Conservation (phyloP, 257 asterid genomes). For the Echites panduratus region DNA sequence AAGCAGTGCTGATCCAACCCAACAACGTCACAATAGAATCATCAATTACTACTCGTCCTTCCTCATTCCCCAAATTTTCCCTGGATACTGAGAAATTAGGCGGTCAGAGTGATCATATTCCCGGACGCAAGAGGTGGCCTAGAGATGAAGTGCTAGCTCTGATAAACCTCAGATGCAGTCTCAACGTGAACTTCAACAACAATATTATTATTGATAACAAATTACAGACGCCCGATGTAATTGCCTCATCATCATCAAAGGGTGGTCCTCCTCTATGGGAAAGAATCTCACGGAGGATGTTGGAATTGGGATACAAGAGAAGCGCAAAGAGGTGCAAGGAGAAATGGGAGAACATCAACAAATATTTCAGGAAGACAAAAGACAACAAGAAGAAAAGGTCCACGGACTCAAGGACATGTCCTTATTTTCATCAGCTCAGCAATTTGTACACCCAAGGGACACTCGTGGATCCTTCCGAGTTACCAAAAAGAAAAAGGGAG, state of each 20-base stretch:
- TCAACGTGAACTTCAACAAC: slow-evolving; percentile 17
- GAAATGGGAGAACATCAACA: slow-evolving; percentile 91
- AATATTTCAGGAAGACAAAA: slow-evolving; percentile 72
- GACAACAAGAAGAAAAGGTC: slow-evolving; percentile 77
- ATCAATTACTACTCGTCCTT: too few species aligned
- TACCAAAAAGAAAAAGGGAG: too few species aligned
- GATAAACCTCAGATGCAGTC: slow-evolving; percentile 56
- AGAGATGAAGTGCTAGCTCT: slow-evolving; percentile 68
- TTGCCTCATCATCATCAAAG: slow-evolving; percentile 32
- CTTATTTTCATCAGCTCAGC: slow-evolving; percentile 67
- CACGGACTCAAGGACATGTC: slow-evolving; percentile 72
- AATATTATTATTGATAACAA: background rate
- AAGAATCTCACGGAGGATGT: slow-evolving; percentile 67
- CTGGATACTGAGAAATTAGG: too few species aligned
- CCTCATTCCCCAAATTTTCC: slow-evolving; percentile 1
- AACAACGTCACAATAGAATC: slow-evolving; percentile 2
- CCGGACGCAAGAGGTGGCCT: slow-evolving; percentile 89
- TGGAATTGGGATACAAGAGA: slow-evolving; percentile 63
- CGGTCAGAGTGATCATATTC: too few species aligned
- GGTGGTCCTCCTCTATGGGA: slow-evolving; percentile 90
- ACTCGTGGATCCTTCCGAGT: slow-evolving; percentile 16
- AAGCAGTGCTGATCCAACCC: slow-evolving; percentile 1
- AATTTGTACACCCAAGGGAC: slow-evolving; percentile 46
- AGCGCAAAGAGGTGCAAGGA: slow-evolving; percentile 79
- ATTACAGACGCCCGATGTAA: too few species aligned